Conservation (phyloP, 2,329 filamentous ascomycete species). For the Dothideomycetes sp. region DNA sequence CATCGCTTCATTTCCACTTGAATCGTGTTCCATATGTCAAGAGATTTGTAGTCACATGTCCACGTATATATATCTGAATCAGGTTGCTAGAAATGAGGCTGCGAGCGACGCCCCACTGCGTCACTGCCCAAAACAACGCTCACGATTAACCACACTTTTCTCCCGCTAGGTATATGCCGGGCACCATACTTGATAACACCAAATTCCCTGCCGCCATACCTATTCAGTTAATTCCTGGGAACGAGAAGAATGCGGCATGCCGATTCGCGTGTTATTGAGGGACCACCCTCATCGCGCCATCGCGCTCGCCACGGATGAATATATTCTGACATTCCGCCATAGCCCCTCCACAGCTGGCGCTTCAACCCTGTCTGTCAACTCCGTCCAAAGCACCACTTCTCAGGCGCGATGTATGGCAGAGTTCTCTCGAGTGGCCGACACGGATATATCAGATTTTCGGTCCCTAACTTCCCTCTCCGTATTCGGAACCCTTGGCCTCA, state of each 20-base stretch:
- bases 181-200: too few species aligned
- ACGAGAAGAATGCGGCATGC: conserved; percentile 32
- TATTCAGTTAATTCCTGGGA: not conserved
- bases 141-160: not conserved
- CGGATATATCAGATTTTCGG: conserved; percentile 67
- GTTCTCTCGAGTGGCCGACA: conserved; percentile 56
- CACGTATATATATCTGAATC: not conserved
- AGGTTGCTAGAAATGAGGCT: not conserved
- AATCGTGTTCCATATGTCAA: too few species aligned
- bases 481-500: conserved; percentile 79
- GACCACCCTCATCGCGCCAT: conserved; percentile 83
- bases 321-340: conserved; percentile 78
- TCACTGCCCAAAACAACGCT: conserved; percentile 1
- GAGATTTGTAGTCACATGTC: too few species aligned
- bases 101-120: not conserved
- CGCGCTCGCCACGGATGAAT: conserved; percentile 68
- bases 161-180: conserved; percentile 6
- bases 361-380: conserved; percentile 27
- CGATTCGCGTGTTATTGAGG: conserved; percentile 72
- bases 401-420: conserved; percentile 74
- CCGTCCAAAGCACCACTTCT: conserved; percentile 27
- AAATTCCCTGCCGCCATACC: too few species aligned
- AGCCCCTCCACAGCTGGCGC: conserved; percentile 55
- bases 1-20: too few species aligned
- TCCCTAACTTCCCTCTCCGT: conserved; percentile 64